Base-by-base conservation (phyloP, 169 alveolate species). In the Amoebophrya sp. region DNA sequence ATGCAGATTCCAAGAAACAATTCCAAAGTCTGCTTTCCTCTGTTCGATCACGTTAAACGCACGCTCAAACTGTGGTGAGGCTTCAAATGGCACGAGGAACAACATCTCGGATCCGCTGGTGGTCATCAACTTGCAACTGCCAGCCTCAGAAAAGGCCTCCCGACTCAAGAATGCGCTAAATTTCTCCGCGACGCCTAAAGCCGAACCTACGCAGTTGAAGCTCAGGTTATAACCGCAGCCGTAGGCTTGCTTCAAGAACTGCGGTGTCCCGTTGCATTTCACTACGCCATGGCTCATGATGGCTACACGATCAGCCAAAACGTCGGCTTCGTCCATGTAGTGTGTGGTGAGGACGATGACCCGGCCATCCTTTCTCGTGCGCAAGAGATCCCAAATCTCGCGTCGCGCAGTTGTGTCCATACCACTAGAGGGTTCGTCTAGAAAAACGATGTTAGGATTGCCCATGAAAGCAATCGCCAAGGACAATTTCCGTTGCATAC, bases 371-470 rank as follows among this genome's bases (percentile, higher is more conserved):
- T 95, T 95, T 77, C 94, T 95, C 91, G 94, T 93, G 89, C 95
- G 95, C 40, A 96, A 92, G 93, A 96, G 91, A 41, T 95, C 95
- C 97, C 96, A 96, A 24, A 96, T 94, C 55, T 93, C 93, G 92
- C 96, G 94, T 91, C 96, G 93, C 0, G 96, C 92, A 14, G 94
- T 90, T 33, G 95, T 94, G 92, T 96, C 98, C 96, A 96, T 95
- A 29, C 97, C 98, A 29, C 36, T 3, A 14, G 98, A 94, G 0
- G 98, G 98, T 92, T 97, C 98, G 94, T 97, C 98, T 36, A 97
- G 94, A 90, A 95, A 96, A 10, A 96, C 96, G 77, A 97, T 94
- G 40, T 95, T 95, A 2, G 98, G 98, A 47, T 97, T 95, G 83
- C 98, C 98, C 23, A 97, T 97, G 53, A 97, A 93, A 40, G 97